Base-by-base conservation (phyloP, 495 filamentous ascomycete genomes). In the Cercophora scortea region DNA sequence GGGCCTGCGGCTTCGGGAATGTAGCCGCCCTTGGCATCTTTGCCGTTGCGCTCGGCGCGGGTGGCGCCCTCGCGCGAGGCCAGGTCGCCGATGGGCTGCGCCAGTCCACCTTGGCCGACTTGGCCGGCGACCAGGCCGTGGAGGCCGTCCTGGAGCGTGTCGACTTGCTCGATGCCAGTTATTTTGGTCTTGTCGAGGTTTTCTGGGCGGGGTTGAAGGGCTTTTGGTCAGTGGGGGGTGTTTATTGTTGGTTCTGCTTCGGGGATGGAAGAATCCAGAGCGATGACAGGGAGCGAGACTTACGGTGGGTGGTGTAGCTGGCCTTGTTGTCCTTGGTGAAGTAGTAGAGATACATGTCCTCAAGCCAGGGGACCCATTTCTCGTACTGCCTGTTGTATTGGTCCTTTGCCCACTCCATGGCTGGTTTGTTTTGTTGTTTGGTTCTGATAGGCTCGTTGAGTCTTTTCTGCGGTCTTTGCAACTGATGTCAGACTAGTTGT, bases 261-360 rank as follows among this genome's bases (percentile, higher is more conserved):
- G n/a, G n/a, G n/a, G n/a, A n/a, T n/a, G 5, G 32, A n/a, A 16
- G 17, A 32, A 32, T 6, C 45, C 47, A 42, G 36, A 42, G 39
- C 34, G 50, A 38, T 32, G 18, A 17, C 10, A 12, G 15, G 25
- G 32, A 49, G 49, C 53, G 5, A 15, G 85, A 83, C 78, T 59
- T 79, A 25, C 25, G 25, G 25, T 25, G 83, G 0, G 82, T 74
- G 1, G 72, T 71, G 58, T 86, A 87, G 55, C 78, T 81, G 1
- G 82, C 73, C 67, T 87, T 86, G 68, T 88, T 89, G 57, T 89
- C 84, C 52, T 79, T 83, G 57, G 80, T 83, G 56, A 88, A 87
- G 71, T 79, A 87, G 36, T 69, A 72, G 15, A 89, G 74, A 60
- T 85, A 87, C 49, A 78, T 64, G 64, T 88, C 85, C 58, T 89